Evolutionary conservation across 164 flowering plant genomes (phyloP).

Genomic region (Vitis amurensis): DNA sequence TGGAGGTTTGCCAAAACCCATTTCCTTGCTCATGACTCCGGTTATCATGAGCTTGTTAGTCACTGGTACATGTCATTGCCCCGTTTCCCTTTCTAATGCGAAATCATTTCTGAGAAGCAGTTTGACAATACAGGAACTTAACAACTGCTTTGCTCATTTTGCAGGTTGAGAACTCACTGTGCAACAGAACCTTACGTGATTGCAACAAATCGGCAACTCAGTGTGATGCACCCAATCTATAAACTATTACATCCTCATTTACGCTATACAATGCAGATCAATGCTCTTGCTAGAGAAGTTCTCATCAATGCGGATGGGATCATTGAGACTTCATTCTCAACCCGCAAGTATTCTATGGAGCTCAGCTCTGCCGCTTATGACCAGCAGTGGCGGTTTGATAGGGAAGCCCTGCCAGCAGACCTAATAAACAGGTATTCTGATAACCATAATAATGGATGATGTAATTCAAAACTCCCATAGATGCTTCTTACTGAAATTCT

Average conservation of each 20-base stretch:
- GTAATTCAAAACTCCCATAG: no score
- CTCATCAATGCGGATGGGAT: conserved; percentile 19
- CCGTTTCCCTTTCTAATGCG: no score
- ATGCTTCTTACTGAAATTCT: no score
- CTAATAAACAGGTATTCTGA: conserved; percentile 18
- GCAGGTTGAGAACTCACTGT: no score
- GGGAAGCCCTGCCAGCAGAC: conserved; percentile 28
- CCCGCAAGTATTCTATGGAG: conserved; percentile 22
- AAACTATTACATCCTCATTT: conserved; percentile 29
- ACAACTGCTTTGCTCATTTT: no score
- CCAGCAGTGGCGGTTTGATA: conserved; percentile 23
- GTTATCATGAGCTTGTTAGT: background rate
- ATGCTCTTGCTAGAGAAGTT: conserved; percentile 17
- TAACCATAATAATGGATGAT: no score
- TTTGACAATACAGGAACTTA: no score
- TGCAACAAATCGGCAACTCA: conserved; percentile 18
- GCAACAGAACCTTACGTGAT: no score
- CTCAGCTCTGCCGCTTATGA: conserved; percentile 20
- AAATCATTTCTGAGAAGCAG: no score
- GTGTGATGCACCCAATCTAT: conserved; percentile 26
- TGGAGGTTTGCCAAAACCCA: background rate
- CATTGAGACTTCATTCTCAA: conserved; percentile 14
- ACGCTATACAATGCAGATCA: conserved; percentile 22
- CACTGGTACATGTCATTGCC: background rate
- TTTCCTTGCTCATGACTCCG: background rate